phyloP scores from a whole-genome alignment of 305 asterid genomes.

The Rubia tinctorum region DNA sequence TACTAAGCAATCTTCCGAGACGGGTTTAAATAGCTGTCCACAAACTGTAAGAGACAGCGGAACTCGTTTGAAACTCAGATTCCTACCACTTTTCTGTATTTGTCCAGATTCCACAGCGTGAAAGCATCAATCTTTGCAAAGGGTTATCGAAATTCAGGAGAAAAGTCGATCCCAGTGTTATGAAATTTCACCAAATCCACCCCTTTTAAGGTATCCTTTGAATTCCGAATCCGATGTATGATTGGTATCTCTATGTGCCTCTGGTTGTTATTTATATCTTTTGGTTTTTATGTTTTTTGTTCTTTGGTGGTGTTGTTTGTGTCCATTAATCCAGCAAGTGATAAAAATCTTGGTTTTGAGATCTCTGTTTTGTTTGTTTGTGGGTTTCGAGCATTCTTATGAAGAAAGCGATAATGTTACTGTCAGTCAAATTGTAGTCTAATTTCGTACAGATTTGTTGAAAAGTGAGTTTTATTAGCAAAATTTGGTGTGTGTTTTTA shows the following conservation, averaged over 20 bases:
- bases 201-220: slow-evolving; percentile 1
- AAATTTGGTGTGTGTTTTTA: not conserved
- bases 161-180: slow-evolving; percentile 1
- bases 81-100: not conserved
- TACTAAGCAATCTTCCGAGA: not conserved
- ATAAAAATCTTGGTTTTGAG: not conserved
- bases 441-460: not conserved
- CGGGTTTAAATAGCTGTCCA: not conserved
- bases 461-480: not conserved
- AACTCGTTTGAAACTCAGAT: not conserved
- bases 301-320: not conserved
- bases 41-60: slow-evolving; percentile 6
- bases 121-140: not conserved
- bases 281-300: not conserved
- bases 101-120: not conserved
- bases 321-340: not conserved
- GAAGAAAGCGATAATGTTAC: not conserved
- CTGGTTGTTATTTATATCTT: not conserved
- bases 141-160: not conserved
- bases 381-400: not conserved
- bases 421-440: not conserved
- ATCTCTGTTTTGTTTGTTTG: slow-evolving; percentile 7
- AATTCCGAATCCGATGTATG: not conserved
- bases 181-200: slow-evolving; percentile 10
- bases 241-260: not conserved